phyloP scores from a whole-genome alignment of 139 green algal genomes.

The Micromonas pusilla region DNA sequence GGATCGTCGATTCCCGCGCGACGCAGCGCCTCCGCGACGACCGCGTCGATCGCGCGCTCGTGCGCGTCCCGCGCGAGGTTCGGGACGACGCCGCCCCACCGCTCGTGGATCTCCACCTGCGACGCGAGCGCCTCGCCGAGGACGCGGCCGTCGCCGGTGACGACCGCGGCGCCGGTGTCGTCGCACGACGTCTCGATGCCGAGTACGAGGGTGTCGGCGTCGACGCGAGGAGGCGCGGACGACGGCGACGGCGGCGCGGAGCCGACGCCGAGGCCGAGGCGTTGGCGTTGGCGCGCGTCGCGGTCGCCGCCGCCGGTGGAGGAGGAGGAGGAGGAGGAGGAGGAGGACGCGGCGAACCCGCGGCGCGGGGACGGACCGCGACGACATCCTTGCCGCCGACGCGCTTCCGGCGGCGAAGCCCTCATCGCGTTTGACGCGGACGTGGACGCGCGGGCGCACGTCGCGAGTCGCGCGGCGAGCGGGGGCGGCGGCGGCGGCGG shows the following conservation, averaged over 20 bases:
- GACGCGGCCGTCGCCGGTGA: slow-evolving; percentile 60
- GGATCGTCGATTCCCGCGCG: slow-evolving; percentile 25
- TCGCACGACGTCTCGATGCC: slow-evolving; percentile 95
- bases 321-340: no score
- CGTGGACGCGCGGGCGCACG: no score
- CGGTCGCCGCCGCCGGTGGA: no score
- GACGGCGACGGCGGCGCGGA: no score
- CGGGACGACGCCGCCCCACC: slow-evolving; percentile 87
- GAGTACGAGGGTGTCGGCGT: slow-evolving; percentile 53
- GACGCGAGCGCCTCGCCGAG: slow-evolving; percentile 67
- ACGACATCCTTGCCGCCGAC: no score
- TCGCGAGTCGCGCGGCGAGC: no score
- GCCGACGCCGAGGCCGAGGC: background rate
- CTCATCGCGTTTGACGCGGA: no score
- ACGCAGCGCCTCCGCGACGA: slow-evolving; percentile 68
- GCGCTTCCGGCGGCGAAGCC: no score
- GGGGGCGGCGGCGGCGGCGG: no score
- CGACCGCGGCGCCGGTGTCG: slow-evolving; percentile 86
- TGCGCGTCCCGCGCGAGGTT: slow-evolving; percentile 83
- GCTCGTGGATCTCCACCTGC: slow-evolving; percentile 70
- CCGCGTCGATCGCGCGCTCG: slow-evolving; percentile 73
- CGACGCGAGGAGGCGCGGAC: no score
- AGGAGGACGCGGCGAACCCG: no score
- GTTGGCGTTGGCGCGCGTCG: background rate
- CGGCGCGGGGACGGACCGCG: no score